These are phyloP conservation scores for Nannizzia gypsea DNA, from an alignment of 2,329 filamentous ascomycete genomes.

Conservation along the genomic window DNA sequence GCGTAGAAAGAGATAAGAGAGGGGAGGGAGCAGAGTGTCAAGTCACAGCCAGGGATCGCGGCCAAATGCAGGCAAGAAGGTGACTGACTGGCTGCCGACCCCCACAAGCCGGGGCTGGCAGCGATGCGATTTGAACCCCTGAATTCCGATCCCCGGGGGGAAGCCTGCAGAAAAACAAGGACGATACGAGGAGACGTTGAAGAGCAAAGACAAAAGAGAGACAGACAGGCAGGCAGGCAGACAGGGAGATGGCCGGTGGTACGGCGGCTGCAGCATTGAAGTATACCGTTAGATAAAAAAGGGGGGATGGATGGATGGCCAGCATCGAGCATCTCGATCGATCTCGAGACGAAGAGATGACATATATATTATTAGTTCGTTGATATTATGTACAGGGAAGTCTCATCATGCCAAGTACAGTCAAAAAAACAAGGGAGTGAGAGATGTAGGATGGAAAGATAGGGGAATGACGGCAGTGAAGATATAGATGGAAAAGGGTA, in stretches of 20 bases:
- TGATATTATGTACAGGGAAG: not conserved
- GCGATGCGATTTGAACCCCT: not conserved
- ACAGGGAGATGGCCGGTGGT: not conserved
- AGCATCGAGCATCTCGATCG: not conserved
- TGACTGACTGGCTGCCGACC: not conserved
- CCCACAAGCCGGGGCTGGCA: not conserved
- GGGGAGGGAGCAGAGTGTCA: not conserved
- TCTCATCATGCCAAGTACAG: not conserved
- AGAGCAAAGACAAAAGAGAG: too few species aligned
- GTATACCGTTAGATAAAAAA: not conserved
- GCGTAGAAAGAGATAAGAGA: not conserved
- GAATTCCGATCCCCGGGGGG: not conserved
- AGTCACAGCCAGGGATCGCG: not conserved
- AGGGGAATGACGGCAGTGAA: not conserved
- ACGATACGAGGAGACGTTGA: not conserved
- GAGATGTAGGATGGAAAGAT: not conserved
- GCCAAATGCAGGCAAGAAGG: not conserved
- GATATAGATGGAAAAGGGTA: not conserved
- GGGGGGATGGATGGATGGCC: not conserved
- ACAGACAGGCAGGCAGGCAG: not conserved
- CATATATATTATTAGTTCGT: not conserved
- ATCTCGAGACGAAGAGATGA: not conserved
- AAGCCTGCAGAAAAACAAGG: not conserved
- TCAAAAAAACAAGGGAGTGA: too few species aligned
- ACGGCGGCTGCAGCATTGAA: not conserved